Evolutionary conservation across 495 filamentous ascomycete species (phyloP).

Genomic region (Aspergillus wentii): DNA sequence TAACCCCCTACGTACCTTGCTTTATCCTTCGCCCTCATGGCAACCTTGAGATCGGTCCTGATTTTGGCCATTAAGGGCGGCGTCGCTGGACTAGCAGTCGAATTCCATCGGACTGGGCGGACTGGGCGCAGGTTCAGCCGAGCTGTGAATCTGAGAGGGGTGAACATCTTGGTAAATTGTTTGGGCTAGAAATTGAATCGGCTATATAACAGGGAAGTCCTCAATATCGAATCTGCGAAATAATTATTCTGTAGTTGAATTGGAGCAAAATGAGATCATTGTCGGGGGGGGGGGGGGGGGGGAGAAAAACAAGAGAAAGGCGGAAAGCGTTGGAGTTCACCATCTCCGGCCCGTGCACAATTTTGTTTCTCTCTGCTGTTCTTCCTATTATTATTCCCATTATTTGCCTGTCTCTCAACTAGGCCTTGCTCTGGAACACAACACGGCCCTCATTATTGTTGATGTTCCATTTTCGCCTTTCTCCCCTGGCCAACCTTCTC

Average conservation of each 20-base stretch:
- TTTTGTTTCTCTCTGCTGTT: conserved; percentile 32
- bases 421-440: conserved; percentile 8
- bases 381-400: conserved; percentile 9
- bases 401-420: conserved; percentile 7
- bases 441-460: conserved; percentile 5
- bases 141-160: conserved; percentile 17
- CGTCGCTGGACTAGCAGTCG: conserved; percentile 31
- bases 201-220: no score
- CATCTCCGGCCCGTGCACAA: conserved; percentile 26
- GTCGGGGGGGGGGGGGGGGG: no score
- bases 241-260: no score
- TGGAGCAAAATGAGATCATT: no score
- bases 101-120: conserved; percentile 36
- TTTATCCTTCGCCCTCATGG: conserved; percentile 58
- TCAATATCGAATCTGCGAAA: no score
- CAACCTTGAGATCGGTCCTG: conserved; percentile 53
- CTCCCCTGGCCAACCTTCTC: conserved; percentile 10
- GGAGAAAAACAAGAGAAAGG: conserved; percentile 9
- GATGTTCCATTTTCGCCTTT: conserved; percentile 6
- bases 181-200: background rate
- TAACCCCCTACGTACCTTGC: conserved; percentile 29
- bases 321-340: conserved; percentile 10
- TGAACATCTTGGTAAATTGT: conserved; percentile 22
- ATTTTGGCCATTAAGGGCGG: conserved; percentile 48
- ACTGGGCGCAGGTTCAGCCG: conserved; percentile 17